Conservation (phyloP, 352 stramenopile species). For the Globisporangium splendens region DNA sequence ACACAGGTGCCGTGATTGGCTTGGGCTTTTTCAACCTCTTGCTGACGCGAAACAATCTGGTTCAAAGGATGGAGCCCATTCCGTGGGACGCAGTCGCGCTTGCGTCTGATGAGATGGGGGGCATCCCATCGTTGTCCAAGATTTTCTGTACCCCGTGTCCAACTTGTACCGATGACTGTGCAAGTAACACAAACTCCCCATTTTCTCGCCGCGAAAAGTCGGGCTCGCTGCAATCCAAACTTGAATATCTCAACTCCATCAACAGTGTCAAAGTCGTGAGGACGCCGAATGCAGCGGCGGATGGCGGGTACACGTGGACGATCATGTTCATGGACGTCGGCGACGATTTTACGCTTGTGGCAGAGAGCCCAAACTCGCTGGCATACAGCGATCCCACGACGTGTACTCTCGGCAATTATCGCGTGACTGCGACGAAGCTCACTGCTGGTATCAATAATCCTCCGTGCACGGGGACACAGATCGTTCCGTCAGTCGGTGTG, state of each 20-base stretch:
- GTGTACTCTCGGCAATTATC: conserved; percentile 31
- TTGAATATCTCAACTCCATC: conserved; percentile 44
- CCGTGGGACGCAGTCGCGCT: conserved; percentile 91
- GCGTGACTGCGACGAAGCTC: conserved; percentile 52
- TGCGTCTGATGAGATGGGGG: conserved; percentile 75
- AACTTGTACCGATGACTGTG: conserved; percentile 31
- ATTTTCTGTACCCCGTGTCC: conserved; percentile 66
- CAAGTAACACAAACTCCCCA: conserved; percentile 14
- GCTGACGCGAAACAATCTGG: conserved; percentile 41
- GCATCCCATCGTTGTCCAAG: conserved; percentile 28
- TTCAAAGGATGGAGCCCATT: conserved; percentile 76
- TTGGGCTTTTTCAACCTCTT: conserved; percentile 57
- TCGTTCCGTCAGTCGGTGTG: conserved; percentile 61
- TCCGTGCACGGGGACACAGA: conserved; percentile 71
- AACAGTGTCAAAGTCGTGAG: conserved; percentile 76
- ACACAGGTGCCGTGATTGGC: conserved; percentile 28
- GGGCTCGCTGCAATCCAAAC: conserved; percentile 72
- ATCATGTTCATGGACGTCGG: conserved; percentile 89
- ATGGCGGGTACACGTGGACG: conserved; percentile 80
- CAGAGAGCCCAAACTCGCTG: conserved; percentile 22
- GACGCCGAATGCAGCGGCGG: conserved; percentile 29
- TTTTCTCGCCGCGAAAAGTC: conserved; percentile 42
- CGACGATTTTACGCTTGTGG: conserved; percentile 71
- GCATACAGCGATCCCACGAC: conserved; percentile 16
- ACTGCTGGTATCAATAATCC: conserved; percentile 68